Base-by-base conservation (phyloP, 805 yeast genomes). In the Suhomyces sp. region DNA sequence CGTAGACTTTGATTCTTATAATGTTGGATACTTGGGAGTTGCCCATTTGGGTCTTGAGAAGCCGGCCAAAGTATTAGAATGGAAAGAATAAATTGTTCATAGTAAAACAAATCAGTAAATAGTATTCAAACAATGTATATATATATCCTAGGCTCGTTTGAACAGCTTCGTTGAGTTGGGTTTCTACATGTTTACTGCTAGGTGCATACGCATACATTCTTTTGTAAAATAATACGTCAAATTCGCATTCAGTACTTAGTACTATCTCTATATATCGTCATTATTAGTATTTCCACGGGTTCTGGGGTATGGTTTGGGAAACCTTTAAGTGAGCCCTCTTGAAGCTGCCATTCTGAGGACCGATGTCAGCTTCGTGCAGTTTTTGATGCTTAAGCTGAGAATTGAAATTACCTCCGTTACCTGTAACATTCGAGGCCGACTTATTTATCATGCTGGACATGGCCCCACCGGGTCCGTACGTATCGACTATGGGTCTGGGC, bases 1-100 rank as follows among this genome's bases (percentile, higher is more conserved):
- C 45, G 62, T 72, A 48, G 61, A 81, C 61, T 69, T 75, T 65
- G 74, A 72, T 60, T 51, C 69, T 44, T 64, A 70, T 64, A 70
- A 79, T 59, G 64, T 73, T 54, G 76, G 78, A 46, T 63, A 62
- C 61, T 54, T 80, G 31, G 44, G 53, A 19, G 29, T 42, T 5
- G 31, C 27, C 4, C 46, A 42, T 7, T 42, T 42, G 46, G 31
- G 46, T 6, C 23, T 42, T 8, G 29, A 42, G 23, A 5, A 13
- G 5, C 46, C 46, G 2, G 12, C 12, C 19, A 24, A 42, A 13
- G 7, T 42, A 10, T 42, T 42, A 13, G 31, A 42, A 42, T 42
- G 46, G 46, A 42, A 42, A n/a, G 19, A 42, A 42, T 13, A 22
- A n/a, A 31, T 31, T 13, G 35, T 31, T 13, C 6, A 31, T 31